phyloP scores from a whole-genome alignment of 257 asterid genomes.

The Craterostigma plantagineum region DNA sequence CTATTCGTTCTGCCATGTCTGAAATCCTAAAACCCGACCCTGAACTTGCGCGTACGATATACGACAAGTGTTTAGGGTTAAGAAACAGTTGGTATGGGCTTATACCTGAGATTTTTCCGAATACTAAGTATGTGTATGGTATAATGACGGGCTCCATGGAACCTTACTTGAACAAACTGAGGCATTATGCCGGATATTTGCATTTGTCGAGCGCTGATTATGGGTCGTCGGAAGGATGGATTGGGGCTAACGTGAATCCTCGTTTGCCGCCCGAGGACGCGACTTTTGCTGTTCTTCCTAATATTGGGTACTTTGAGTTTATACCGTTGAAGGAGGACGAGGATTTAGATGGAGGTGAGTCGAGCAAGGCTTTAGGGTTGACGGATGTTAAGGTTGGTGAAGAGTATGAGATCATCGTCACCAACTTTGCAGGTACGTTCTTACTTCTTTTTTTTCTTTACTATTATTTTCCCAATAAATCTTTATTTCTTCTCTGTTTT shows the following conservation, averaged over 20 bases:
- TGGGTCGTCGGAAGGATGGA: constrained; percentile 95
- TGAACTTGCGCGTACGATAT: constrained; percentile 33
- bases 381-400: constrained; percentile 58
- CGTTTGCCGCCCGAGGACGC: constrained; percentile 48
- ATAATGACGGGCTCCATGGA: constrained; percentile 98
- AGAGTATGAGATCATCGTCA: constrained; percentile 66
- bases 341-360: constrained; percentile 15
- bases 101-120: constrained; percentile 57
- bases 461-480: no score
- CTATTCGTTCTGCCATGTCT: constrained; percentile 42
- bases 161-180: constrained; percentile 60
- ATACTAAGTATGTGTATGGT: constrained; percentile 55
- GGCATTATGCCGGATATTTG: constrained; percentile 70
- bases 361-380: constrained; percentile 41
- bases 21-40: constrained; percentile 56
- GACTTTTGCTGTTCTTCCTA: constrained; percentile 71
- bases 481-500: background rate
- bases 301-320: constrained; percentile 75
- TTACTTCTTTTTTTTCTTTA: constrained; percentile 1
- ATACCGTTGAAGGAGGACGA: constrained; percentile 36
- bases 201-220: constrained; percentile 81
- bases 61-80: constrained; percentile 26
- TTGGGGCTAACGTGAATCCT: constrained; percentile 72
- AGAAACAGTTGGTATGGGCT: constrained; percentile 74
- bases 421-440: constrained; percentile 59